Evolutionary conservation across 208 protist species (phyloP).

Genomic region (Trypanosomatidae sp.): DNA sequence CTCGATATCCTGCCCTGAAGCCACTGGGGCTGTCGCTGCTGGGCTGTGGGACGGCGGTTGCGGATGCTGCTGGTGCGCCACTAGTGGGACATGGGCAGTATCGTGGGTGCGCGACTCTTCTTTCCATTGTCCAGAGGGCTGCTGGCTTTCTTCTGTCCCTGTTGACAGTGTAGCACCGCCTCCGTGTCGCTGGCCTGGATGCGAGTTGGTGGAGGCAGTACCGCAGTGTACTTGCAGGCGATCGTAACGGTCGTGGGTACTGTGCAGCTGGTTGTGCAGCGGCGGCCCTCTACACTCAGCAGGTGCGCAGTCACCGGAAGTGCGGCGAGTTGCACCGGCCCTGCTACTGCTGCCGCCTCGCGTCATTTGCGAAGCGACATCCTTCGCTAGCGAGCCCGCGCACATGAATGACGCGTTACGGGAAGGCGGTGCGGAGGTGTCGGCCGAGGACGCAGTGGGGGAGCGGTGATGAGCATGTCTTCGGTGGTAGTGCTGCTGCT

Average conservation of each 20-base stretch:
- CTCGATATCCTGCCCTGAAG: neutral
- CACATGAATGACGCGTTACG: slow-evolving; percentile 2
- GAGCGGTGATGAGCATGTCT: neutral
- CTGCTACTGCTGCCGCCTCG: neutral
- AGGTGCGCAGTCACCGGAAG: neutral
- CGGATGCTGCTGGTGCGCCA: neutral
- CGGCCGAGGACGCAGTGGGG: neutral
- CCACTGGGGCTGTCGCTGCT: neutral
- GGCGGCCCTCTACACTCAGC: neutral
- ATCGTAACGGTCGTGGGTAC: neutral
- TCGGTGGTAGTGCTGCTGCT: neutral
- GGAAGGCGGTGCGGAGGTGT: neutral
- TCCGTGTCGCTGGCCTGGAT: neutral
- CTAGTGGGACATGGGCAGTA: neutral
- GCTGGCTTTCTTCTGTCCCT: neutral
- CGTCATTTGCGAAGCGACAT: neutral
- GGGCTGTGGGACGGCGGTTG: neutral
- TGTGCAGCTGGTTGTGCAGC: no score
- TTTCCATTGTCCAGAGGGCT: neutral
- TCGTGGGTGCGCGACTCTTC: neutral
- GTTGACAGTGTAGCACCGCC: neutral
- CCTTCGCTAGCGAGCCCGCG: slow-evolving; percentile 4
- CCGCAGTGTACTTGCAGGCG: neutral
- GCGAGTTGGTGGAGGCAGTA: neutral
- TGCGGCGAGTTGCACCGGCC: neutral